Conservation (phyloP, 2,329 filamentous ascomycete genomes). For the Colletotrichum phormii region DNA sequence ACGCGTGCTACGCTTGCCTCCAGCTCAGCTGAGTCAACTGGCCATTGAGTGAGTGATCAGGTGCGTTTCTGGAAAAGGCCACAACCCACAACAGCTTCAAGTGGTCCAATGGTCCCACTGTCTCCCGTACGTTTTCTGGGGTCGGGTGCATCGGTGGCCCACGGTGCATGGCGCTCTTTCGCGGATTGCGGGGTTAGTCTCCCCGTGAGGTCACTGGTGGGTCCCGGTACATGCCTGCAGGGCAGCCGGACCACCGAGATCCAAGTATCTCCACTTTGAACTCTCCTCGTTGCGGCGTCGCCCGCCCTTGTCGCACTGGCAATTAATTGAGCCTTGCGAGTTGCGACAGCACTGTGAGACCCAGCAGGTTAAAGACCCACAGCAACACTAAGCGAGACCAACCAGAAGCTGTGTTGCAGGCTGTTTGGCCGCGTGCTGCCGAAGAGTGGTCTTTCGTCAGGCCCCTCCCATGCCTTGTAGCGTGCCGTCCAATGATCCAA, state of each 20-base stretch:
- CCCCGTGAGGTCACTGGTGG: conserved; percentile 36
- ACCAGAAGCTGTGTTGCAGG: background rate
- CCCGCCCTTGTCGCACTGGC: background rate
- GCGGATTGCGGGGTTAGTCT: conserved; percentile 43
- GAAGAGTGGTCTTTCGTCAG: conserved; percentile 7
- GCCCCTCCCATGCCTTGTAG: background rate
- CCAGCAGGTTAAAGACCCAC: background rate
- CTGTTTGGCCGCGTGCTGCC: background rate
- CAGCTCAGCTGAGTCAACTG: conserved; percentile 25
- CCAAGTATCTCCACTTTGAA: conserved; percentile 22
- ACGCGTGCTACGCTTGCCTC: too few species aligned
- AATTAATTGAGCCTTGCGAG: background rate
- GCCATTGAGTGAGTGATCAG: conserved; percentile 28
- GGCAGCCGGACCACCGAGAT: conserved; percentile 17
- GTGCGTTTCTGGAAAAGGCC: conserved; percentile 35
- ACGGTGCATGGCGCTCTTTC: conserved; percentile 29
- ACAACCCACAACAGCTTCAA: conserved; percentile 36
- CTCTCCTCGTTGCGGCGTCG: background rate
- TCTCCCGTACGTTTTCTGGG: conserved; percentile 41
- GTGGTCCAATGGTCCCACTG: conserved; percentile 35
- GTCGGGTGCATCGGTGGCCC: conserved; percentile 41
- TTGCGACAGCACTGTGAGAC: background rate
- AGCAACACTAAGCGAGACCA: conserved; percentile 14
- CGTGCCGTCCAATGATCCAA: conserved; percentile 20
- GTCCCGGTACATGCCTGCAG: conserved; percentile 34